Conservation (phyloP, 352 stramenopile species). For the Pythium aristosporum region DNA sequence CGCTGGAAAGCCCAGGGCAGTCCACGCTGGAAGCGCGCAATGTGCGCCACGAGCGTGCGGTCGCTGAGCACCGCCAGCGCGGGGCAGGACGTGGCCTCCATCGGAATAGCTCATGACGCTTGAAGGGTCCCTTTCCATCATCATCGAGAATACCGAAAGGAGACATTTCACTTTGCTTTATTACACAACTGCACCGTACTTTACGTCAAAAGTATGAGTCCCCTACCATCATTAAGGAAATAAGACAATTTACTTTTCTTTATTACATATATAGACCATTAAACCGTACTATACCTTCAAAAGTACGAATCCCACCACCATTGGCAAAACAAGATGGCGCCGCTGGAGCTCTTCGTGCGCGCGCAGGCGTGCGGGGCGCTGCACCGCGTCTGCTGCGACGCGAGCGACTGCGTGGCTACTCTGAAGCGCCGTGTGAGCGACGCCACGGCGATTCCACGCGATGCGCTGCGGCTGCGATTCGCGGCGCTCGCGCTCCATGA, state of each 20-base stretch:
- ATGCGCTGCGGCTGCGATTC: slow-evolving; percentile 27
- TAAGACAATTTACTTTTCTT: not conserved
- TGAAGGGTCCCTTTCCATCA: too few relatives aligned
- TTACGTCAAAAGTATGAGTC: not conserved
- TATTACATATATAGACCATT: not conserved
- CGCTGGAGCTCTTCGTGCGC: slow-evolving; percentile 35
- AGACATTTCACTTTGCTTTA: not conserved
- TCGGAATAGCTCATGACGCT: too few relatives aligned
- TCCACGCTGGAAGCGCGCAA: not conserved
- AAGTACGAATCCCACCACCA: not conserved
- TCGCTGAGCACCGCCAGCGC: slow-evolving; percentile 21
- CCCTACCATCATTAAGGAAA: not conserved
- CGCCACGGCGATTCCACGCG: slow-evolving; percentile 23
- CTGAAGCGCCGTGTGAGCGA: slow-evolving; percentile 26
- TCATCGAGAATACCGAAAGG: too few relatives aligned
- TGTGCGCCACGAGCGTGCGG: not conserved
- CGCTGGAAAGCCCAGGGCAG: not conserved
- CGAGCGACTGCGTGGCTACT: slow-evolving; percentile 9
- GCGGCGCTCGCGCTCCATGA: slow-evolving; percentile 20
- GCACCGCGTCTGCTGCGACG: slow-evolving; percentile 18
- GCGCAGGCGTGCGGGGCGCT: slow-evolving; percentile 14
- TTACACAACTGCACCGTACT: not conserved
- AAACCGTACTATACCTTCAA: not conserved
- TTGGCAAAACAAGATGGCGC: slow-evolving; percentile 7
- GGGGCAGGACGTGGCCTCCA: too few relatives aligned